A percentile compares a stretch with the other conserved stretches of the same genome.
These are phyloP conservation scores for Diplocarpon rosae DNA, from an alignment of 2,329 filamentous ascomycete genomes.

Conservation along the genomic window DNA sequence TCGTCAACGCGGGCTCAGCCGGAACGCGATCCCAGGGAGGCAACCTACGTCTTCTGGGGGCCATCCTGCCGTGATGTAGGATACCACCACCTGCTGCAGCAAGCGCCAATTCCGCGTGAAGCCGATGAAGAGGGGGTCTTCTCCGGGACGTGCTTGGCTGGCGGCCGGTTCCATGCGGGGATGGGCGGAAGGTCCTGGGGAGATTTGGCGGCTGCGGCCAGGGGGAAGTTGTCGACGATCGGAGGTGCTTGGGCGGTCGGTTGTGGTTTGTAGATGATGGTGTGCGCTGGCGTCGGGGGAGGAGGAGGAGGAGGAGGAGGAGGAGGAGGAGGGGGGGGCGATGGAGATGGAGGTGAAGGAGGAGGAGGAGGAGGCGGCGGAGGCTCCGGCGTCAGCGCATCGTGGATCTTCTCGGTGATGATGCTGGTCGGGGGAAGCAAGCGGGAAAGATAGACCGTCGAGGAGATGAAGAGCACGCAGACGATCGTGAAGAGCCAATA, in stretches of 20 bases:
- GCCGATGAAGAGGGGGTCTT: slow-evolving; percentile 46
- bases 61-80: slow-evolving; percentile 49
- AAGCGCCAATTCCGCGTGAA: slow-evolving; percentile 46
- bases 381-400: too few relatives aligned
- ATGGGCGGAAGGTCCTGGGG: slow-evolving; percentile 30
- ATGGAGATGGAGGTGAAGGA: too few relatives aligned
- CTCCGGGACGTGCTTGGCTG: slow-evolving; percentile 30
- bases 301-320: too few relatives aligned
- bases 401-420: too few relatives aligned
- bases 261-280: slow-evolving; percentile 11
- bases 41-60: slow-evolving; percentile 33
- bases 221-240: slow-evolving; percentile 23
- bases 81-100: slow-evolving; percentile 43
- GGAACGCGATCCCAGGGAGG: too few relatives aligned
- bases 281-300: not conserved
- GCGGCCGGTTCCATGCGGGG: slow-evolving; percentile 35
- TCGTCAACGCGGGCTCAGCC: not conserved
- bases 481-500: too few relatives aligned
- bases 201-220: slow-evolving; percentile 16
- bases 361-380: too few relatives aligned
- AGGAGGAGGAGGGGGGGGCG: too few relatives aligned
- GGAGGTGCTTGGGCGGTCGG: slow-evolving; percentile 8
- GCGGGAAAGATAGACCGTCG: too few relatives aligned
- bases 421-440: too few relatives aligned
- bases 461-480: too few relatives aligned